Percentiles rank a stretch among this genome's conserved stretches.
These are phyloP conservation scores for Aurantiochytrium sp. DNA, from an alignment of 108 stramenopile species.

Conservation along the genomic window DNA sequence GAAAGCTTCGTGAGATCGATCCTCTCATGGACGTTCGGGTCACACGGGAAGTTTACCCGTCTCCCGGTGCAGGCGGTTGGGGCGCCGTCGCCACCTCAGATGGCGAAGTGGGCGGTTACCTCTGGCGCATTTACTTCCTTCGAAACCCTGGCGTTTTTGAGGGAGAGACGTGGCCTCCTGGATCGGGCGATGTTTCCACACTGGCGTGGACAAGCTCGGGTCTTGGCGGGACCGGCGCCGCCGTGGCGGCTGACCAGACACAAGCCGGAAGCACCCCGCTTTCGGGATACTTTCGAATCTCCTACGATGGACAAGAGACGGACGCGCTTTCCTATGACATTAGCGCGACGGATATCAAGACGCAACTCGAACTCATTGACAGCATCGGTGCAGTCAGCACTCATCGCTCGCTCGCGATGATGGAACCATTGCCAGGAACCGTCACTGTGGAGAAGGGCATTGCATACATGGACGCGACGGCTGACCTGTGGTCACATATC, in stretches of 20 bases:
- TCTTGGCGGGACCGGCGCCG: conserved; percentile 47
- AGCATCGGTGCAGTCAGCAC: conserved; percentile 60
- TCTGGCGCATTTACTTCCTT: conserved; percentile 64
- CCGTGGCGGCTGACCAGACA: conserved; percentile 23
- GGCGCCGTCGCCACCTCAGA: conserved; percentile 48
- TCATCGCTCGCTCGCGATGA: conserved; percentile 22
- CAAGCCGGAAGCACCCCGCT: conserved; percentile 34
- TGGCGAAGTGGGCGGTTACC: conserved; percentile 60
- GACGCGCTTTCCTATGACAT: conserved; percentile 38
- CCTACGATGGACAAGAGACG: neutral
- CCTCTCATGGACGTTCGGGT: conserved; percentile 60
- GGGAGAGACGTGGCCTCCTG: conserved; percentile 67
- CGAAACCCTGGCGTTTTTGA: conserved; percentile 55
- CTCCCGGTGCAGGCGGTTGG: conserved; percentile 59
- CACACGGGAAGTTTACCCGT: conserved; percentile 55
- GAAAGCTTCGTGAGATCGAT: conserved; percentile 65
- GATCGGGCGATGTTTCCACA: conserved; percentile 52
- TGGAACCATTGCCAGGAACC: neutral
- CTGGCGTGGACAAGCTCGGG: conserved; percentile 37
- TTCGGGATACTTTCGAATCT: conserved; percentile 42
- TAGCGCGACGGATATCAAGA: conserved; percentile 48
- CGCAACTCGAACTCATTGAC: conserved; percentile 57
- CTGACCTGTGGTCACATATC: neutral
- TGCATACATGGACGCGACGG: neutral
- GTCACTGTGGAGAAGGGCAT: neutral